Percentiles rank a stretch among this genome's conserved stretches.
phyloP scores from a whole-genome alignment of 1,284 basidiomycete genomes.

The Puccinia horiana region DNA sequence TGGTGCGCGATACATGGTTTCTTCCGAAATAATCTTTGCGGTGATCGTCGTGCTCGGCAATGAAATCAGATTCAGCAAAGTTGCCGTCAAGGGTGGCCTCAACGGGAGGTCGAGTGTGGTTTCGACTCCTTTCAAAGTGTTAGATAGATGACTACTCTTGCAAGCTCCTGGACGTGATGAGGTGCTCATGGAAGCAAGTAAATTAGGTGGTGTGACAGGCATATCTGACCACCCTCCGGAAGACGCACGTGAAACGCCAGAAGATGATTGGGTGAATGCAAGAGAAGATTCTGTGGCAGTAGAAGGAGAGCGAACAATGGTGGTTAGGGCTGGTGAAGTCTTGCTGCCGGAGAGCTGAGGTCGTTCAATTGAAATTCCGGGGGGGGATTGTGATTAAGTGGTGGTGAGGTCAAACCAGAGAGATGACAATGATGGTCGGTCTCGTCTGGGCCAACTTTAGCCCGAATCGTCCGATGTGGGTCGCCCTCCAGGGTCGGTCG shows the following conservation, averaged over 20 bases:
- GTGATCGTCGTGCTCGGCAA: slow-evolving; percentile 13
- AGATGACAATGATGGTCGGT: slow-evolving; percentile 17
- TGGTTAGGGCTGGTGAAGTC: slow-evolving; percentile 27
- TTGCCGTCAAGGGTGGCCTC: slow-evolving; percentile 13
- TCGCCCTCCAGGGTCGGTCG: slow-evolving; percentile 13
- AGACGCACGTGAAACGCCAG: slow-evolving; percentile 44
- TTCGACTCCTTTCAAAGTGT: slow-evolving; percentile 6
- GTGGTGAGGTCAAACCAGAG: slow-evolving; percentile 10
- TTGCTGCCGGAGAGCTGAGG: background rate
- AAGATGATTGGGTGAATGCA: slow-evolving; percentile 44
- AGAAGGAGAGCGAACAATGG: slow-evolving; percentile 38
- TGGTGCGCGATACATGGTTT: slow-evolving; percentile 50
- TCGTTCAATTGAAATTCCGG: slow-evolving; percentile 17
- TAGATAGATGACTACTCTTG: slow-evolving; percentile 31
- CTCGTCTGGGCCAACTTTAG: slow-evolving; percentile 8
- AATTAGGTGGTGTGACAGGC: slow-evolving; percentile 45
- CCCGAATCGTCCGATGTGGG: slow-evolving; percentile 43
- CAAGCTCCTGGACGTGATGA: background rate
- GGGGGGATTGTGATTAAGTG: slow-evolving; percentile 11
- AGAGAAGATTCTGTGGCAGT: slow-evolving; percentile 45
- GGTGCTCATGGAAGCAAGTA: slow-evolving; percentile 11
- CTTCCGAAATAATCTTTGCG: slow-evolving; percentile 49
- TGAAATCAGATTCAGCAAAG: slow-evolving; percentile 6
- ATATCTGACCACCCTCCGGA: slow-evolving; percentile 49
- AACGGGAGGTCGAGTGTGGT: slow-evolving; percentile 1